These are phyloP conservation scores for Thelephora aurantiotincta DNA, from an alignment of 768 basidiomycete species.

Conservation along the genomic window DNA sequence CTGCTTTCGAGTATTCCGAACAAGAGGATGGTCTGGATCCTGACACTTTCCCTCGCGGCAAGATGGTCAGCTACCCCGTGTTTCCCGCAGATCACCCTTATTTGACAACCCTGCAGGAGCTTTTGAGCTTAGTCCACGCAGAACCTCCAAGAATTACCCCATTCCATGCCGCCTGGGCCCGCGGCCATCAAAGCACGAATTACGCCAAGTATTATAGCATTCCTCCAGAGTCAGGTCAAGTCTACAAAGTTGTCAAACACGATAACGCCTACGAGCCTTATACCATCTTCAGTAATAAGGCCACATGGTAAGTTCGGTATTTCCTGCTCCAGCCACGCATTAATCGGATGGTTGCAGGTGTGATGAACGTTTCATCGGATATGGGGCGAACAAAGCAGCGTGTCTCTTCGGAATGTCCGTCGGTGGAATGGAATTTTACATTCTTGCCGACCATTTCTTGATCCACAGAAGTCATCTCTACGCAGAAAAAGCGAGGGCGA, in stretches of 20 bases:
- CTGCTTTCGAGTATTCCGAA: slow-evolving; percentile 70
- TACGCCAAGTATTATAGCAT: slow-evolving; percentile 48
- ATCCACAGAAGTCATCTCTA: slow-evolving; percentile 80
- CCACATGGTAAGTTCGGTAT: slow-evolving; percentile 42
- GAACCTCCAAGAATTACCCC: slow-evolving; percentile 38
- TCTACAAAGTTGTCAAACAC: slow-evolving; percentile 67
- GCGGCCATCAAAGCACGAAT: slow-evolving; percentile 73
- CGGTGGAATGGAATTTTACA: slow-evolving; percentile 71
- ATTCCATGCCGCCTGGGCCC: slow-evolving; percentile 68
- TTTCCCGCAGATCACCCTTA: neutral
- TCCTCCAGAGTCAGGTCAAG: slow-evolving; percentile 39
- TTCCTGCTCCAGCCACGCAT: neutral
- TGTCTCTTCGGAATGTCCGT: slow-evolving; percentile 88
- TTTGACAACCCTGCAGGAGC: slow-evolving; percentile 20
- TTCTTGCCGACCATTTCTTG: slow-evolving; percentile 77
- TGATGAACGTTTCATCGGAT: slow-evolving; percentile 82
- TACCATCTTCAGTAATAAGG: slow-evolving; percentile 62
- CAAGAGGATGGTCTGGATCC: slow-evolving; percentile 50
- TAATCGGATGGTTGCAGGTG: slow-evolving; percentile 38
- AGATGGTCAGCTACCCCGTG: slow-evolving; percentile 30
- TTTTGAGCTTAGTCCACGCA: slow-evolving; percentile 42
- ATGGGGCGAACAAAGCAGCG: slow-evolving; percentile 88
- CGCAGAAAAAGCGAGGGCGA: slow-evolving; percentile 57
- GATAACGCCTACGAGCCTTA: slow-evolving; percentile 85
- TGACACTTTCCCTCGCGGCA: slow-evolving; percentile 48